Percentiles rank a stretch among this genome's conserved stretches.
Evolutionary conservation across 768 basidiomycete species (phyloP).

Genomic region (Leucocoprinus birnbaumii): DNA sequence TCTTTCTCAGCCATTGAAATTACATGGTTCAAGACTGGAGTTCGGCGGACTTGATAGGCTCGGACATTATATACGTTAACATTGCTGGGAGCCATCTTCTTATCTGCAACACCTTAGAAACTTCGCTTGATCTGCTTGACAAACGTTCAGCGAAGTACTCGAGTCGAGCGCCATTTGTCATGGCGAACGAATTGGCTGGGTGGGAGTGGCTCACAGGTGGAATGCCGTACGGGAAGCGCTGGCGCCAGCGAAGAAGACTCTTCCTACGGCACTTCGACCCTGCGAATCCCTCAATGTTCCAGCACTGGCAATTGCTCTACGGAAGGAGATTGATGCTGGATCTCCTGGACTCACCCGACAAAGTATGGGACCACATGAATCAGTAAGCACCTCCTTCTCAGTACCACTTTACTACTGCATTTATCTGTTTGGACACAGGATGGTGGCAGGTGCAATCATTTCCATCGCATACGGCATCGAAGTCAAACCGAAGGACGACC

Average conservation of each 20-base stretch:
- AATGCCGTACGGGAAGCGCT: neutral
- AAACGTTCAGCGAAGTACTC: conserved; percentile 55
- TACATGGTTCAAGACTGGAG: no score
- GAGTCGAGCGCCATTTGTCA: conserved; percentile 27
- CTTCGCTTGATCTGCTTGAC: conserved; percentile 50
- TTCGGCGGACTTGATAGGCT: conserved; percentile 1
- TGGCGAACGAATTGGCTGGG: neutral
- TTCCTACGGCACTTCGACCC: no score
- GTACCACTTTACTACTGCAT: no score
- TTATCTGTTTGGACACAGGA: no score
- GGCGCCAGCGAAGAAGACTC: neutral
- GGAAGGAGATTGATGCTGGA: no score
- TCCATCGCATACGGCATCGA: neutral
- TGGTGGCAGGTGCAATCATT: no score
- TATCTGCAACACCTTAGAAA: conserved; percentile 36
- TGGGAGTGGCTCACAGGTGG: neutral
- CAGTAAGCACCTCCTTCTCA: no score
- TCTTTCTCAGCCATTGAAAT: no score
- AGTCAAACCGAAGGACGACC: neutral
- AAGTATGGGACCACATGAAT: no score
- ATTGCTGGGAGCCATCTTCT: conserved; percentile 41
- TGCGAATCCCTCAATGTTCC: no score
- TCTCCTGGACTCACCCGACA: no score
- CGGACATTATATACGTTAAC: conserved; percentile 47
- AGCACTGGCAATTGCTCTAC: no score